Base-by-base conservation (phyloP, 2,329 filamentous ascomycete genomes). In the Aschersonia sp. region DNA sequence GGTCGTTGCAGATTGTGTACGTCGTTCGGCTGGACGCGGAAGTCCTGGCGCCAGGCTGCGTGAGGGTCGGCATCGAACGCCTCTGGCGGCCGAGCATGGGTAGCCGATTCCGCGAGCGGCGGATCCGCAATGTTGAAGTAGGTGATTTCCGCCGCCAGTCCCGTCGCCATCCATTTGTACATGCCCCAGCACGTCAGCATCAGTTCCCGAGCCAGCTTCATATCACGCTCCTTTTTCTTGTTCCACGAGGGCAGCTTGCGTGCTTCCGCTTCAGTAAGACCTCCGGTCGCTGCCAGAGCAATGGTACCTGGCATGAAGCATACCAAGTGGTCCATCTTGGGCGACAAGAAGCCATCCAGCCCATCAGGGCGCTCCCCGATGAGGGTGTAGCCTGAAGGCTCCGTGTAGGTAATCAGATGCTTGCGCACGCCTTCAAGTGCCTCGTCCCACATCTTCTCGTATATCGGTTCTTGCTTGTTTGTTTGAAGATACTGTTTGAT, bases 401-500 rank as follows among this genome's bases (percentile, higher is more conserved):
- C 76, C 2, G 87, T 90, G 66, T 97, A 97, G 0, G 89, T 89
- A 53, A 98, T 72, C 32, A 98, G 76, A 61, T 98, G 83, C 65
- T 94, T 94, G 58, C 90, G 87, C 48, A 97, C 81, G 45, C 90
- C 92, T 12, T 70, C 71, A 43, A 98, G 70, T 11, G 87, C 75
- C 61, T 98, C 84, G 40, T 90, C 75, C 89, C 94, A 98, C 81
- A 98, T 86, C 11, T 92, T 85, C 53, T 82, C 73, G 64, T 98
- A 98, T 12, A 97, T 68, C 0, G 80, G 73, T 62, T 98, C 90
- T 58, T 89, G 74, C 61, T 84, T 80, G 48, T 85, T 86, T 10
- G 92, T 98, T 65, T 98, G 92, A 22, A 95, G 73, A 61, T 94
- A 97, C 63, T 98, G 92, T 69, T 98, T 98, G 71, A 97, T 94